Percentiles rank a stretch among this genome's conserved stretches.
Conservation (phyloP, 306 rosid genomes). For the Castanea mollissima region DNA sequence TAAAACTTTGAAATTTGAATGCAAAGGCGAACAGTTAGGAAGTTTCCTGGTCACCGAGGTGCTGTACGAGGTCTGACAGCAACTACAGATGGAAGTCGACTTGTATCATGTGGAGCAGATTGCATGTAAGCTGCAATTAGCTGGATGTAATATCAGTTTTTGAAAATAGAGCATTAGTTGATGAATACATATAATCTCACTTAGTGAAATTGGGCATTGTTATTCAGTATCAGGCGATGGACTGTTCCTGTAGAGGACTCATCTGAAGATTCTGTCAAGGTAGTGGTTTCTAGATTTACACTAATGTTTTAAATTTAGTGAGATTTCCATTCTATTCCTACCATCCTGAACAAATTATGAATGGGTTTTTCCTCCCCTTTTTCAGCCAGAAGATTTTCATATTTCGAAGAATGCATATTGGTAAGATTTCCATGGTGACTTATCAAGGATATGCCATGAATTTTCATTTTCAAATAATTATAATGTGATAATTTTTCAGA, state of each 20-base stretch:
- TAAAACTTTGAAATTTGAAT: conserved; percentile 1
- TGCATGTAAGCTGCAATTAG: conserved; percentile 57
- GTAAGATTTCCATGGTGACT: conserved; percentile 43
- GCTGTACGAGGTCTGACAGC: conserved; percentile 79
- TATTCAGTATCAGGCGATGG: conserved; percentile 83
- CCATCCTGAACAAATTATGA: conserved; percentile 19
- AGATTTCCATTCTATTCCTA: background rate
- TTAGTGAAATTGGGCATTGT: conserved; percentile 17
- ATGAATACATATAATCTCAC: background rate
- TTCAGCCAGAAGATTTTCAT: conserved; percentile 71
- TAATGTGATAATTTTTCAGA: background rate
- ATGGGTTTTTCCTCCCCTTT: background rate
- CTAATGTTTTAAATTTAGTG: background rate
- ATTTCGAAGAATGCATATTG: conserved; percentile 79
- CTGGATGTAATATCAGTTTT: background rate
- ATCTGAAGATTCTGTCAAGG: conserved; percentile 49
- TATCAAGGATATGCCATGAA: conserved; percentile 2
- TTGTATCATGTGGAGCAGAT: conserved; percentile 95
- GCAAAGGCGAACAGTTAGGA: conserved; percentile 62
- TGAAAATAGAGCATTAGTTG: background rate
- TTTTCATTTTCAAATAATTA: background rate
- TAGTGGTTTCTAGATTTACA: conserved; percentile 12
- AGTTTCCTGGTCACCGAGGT: conserved; percentile 93
- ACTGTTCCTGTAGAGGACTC: conserved; percentile 49
- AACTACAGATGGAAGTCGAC: conserved; percentile 72